Evolutionary conservation across 108 stramenopile genomes (phyloP).

Genomic region (Cyclotella cryptica): DNA sequence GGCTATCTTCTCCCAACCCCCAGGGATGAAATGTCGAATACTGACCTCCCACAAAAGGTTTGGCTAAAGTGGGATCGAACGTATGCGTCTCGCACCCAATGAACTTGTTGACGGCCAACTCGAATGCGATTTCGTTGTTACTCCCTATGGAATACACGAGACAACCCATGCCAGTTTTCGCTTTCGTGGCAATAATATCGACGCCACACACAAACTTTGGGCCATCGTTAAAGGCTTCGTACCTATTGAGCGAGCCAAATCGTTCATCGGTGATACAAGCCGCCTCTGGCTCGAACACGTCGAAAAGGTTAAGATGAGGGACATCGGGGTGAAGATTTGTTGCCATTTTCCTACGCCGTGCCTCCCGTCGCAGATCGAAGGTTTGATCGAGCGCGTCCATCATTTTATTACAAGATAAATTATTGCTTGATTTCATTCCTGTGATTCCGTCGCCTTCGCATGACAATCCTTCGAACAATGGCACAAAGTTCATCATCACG

Average conservation of each 20-base stretch:
- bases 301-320: too few relatives aligned
- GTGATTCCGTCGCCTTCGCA: too few relatives aligned
- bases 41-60: slow-evolving; percentile 29
- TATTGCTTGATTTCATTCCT: too few relatives aligned
- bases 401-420: too few relatives aligned
- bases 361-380: too few relatives aligned
- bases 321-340: too few relatives aligned
- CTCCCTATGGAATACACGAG: slow-evolving; percentile 41
- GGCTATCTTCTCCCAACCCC: slow-evolving; percentile 38
- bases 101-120: slow-evolving; percentile 17
- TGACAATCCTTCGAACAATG: too few relatives aligned
- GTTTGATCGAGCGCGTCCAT: too few relatives aligned
- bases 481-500: too few relatives aligned
- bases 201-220: slow-evolving; percentile 47
- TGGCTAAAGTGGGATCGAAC: slow-evolving; percentile 42
- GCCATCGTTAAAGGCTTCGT: slow-evolving; percentile 35
- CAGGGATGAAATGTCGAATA: slow-evolving; percentile 47
- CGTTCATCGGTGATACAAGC: slow-evolving; percentile 33
- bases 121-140: slow-evolving; percentile 35
- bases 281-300: slow-evolving; percentile 37
- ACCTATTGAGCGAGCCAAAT: slow-evolving; percentile 33
- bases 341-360: too few relatives aligned
- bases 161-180: slow-evolving; percentile 18
- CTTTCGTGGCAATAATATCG: slow-evolving; percentile 36
- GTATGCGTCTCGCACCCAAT: slow-evolving; percentile 50